These are phyloP conservation scores for Apiotrichum laibachii DNA, from an alignment of 1,284 basidiomycete genomes.

Conservation along the genomic window DNA sequence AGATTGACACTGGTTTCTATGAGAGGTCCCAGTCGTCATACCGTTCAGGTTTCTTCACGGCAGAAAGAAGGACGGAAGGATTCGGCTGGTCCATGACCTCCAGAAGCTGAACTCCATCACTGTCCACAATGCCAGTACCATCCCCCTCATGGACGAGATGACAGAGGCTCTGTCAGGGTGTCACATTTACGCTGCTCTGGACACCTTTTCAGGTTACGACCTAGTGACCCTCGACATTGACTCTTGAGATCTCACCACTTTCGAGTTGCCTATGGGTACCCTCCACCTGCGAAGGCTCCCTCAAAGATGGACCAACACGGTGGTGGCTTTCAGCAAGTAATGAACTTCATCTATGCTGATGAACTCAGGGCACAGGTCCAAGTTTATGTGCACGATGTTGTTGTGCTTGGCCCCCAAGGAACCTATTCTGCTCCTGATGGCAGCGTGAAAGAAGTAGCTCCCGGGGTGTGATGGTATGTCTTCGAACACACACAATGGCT, in stretches of 20 bases:
- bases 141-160: conserved; percentile 16
- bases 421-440: background rate
- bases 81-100: conserved; percentile 16
- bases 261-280: conserved; percentile 16
- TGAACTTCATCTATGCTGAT: conserved; percentile 13
- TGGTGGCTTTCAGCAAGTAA: conserved; percentile 13
- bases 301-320: conserved; percentile 17
- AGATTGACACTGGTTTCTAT: conserved; percentile 7
- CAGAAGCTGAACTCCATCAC: conserved; percentile 16
- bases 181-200: conserved; percentile 11
- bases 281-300: conserved; percentile 10
- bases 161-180: conserved; percentile 14
- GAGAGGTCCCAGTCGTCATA: conserved; percentile 11
- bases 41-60: conserved; percentile 10
- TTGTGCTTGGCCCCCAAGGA: conserved; percentile 2
- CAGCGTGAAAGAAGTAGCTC: background rate
- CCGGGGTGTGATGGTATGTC: conserved; percentile 8
- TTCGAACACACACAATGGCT: conserved; percentile 8
- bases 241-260: conserved; percentile 12
- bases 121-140: conserved; percentile 8
- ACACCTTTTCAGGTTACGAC: conserved; percentile 17
- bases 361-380: conserved; percentile 3
- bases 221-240: conserved; percentile 4
- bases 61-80: conserved; percentile 17
- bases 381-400: conserved; percentile 15